Evolutionary conservation across 139 green algal species (phyloP), one percentile per base, ranked within the genome.

Genomic region (Auxenochlorella protothecoides): DNA sequence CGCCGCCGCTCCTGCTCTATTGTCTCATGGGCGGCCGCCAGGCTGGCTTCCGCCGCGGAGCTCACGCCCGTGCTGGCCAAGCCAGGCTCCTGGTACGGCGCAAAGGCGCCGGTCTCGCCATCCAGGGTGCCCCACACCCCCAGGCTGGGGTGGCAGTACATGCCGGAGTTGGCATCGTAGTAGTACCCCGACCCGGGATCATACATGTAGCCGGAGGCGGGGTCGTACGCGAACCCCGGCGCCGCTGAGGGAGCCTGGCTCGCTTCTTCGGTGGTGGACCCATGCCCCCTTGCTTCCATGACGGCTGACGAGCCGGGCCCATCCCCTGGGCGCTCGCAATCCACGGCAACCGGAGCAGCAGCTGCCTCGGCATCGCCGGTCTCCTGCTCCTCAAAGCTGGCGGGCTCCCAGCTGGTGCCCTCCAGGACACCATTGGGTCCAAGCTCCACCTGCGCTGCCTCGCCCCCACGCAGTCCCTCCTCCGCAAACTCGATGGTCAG

Each of bases 91-190:
- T 70, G 27, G 53, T 77, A 69, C 0, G 77, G 70, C 7, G 65
- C 75, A 63, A 89, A 92, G 70, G 85, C 63, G 9, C 81, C 79
- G 12, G 71, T 87, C 15, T 56, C 68, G 10, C 64, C 68, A 69
- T 91, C 80, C 13, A 85, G 84, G 4, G 71, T 72, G 65, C 82
- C 81, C 85, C 88, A 93, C 64, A 80, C 69, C 63, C 79, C 68
- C 2, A 77, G 75, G 2, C 53, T 71, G 53, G 73, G 72, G 69
- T 91, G 71, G 68, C 79, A 90, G 63, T 74, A 80, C 27, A 16
- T n/a, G 65, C 79, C 80, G 0, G 84, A 89, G 67, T 89, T 88
- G 9, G 84, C 77, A 71, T 93, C 88, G 65, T 90, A 93, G 63
- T 83, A 86, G 66, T 84, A 83, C 2, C 87, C 86, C 5, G 79